Conservation (phyloP, 1,284 basidiomycete species). For the Puccinia novopanici region DNA sequence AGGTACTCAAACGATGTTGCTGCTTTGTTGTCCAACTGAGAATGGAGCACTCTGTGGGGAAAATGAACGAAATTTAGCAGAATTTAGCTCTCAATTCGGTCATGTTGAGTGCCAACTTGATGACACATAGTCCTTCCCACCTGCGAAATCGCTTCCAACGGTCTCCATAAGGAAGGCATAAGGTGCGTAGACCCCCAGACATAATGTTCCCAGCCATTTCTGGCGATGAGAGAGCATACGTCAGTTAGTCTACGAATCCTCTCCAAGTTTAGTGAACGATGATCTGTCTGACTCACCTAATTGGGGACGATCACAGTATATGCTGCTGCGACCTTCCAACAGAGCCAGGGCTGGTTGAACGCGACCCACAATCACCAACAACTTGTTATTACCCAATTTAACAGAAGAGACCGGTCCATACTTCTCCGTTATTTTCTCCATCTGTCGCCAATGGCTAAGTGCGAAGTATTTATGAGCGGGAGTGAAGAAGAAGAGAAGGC, state of each 20-base stretch:
- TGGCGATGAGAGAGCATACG: conserved; percentile 3
- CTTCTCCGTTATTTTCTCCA: conserved; percentile 42
- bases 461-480: neutral
- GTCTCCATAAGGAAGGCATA: conserved; percentile 53
- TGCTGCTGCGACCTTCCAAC: conserved; percentile 33
- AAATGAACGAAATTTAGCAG: neutral
- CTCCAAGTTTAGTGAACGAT: neutral
- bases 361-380: conserved; percentile 40
- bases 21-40: conserved; percentile 40
- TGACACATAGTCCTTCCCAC: conserved; percentile 18
- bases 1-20: conserved; percentile 36
- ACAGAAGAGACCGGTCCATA: conserved; percentile 50
- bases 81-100: too few relatives aligned
- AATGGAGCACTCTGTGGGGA: conserved; percentile 42
- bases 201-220: conserved; percentile 54
- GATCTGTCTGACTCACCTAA: conserved; percentile 10
- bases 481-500: neutral
- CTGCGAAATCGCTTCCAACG: conserved; percentile 53
- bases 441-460: conserved; percentile 38
- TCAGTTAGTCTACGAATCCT: neutral
- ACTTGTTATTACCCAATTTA: conserved; percentile 29
- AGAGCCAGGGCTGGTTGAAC: conserved; percentile 37
- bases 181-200: conserved; percentile 53
- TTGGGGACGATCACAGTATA: conserved; percentile 44
- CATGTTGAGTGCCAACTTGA: too few relatives aligned